phyloP scores from a whole-genome alignment of 148 eudicot species.

The Polygonum maritimum region DNA sequence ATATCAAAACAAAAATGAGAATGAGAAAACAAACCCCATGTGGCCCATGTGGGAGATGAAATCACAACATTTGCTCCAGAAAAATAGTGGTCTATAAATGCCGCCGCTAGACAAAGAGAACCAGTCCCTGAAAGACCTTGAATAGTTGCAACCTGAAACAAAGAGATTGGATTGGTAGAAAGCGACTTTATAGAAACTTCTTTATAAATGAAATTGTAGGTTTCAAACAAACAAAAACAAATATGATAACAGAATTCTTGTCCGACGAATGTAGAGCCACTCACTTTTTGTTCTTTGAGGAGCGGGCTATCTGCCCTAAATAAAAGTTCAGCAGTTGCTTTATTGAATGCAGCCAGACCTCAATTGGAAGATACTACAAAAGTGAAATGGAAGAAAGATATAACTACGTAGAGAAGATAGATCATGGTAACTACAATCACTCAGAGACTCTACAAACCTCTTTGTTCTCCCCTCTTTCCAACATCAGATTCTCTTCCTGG shows the following conservation, averaged over 20 bases:
- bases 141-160: constrained; percentile 70
- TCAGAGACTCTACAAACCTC: constrained; percentile 45
- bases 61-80: constrained; percentile 85
- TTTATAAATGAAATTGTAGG: background rate
- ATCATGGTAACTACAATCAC: background rate
- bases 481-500: constrained; percentile 85
- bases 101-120: constrained; percentile 96
- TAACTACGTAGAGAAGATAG: background rate
- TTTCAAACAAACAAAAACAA: background rate
- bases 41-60: constrained; percentile 92
- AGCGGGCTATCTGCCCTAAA: constrained; percentile 86
- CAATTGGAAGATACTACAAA: constrained; percentile 89
- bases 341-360: constrained; percentile 96
- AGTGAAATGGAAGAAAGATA: constrained; percentile 14
- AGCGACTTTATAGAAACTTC: background rate
- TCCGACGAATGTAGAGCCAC: constrained; percentile 15
- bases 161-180: background rate
- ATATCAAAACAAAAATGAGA: background rate
- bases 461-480: constrained; percentile 91
- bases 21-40: constrained; percentile 59
- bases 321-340: constrained; percentile 80
- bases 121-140: constrained; percentile 99
- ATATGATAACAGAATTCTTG: background rate
- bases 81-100: constrained; percentile 79
- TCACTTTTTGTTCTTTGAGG: constrained; percentile 67